These are phyloP conservation scores for Miscanthus lutarioriparius DNA, from an alignment of 176 grass and related monocot species.

Conservation along the genomic window DNA sequence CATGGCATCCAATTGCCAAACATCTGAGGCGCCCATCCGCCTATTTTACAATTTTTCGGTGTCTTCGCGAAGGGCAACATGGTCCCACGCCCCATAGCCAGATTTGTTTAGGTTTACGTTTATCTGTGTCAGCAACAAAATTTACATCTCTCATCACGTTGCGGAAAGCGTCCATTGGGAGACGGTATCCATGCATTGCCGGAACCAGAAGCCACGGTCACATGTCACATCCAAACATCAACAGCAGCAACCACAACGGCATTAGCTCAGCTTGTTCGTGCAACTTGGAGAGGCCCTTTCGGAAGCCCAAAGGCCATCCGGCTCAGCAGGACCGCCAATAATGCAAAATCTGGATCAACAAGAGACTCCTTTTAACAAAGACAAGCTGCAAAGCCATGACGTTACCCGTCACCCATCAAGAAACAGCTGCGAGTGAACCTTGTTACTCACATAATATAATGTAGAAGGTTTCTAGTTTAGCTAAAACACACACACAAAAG, in stretches of 20 bases:
- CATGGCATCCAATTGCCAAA: not conserved
- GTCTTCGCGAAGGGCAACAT: not conserved
- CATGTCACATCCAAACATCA: constrained; percentile 13
- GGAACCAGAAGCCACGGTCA: not conserved
- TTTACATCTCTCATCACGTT: not conserved
- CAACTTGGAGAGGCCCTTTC: not conserved
- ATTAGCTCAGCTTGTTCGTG: not conserved
- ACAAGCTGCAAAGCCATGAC: not conserved
- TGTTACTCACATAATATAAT: not conserved
- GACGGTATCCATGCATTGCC: not conserved
- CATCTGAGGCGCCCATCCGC: not conserved
- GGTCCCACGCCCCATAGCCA: not conserved
- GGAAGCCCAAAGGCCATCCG: constrained; percentile 12
- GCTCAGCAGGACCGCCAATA: not conserved
- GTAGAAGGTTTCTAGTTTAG: not conserved
- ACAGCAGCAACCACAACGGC: not conserved
- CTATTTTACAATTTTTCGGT: not conserved
- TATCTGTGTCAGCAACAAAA: not conserved
- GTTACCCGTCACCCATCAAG: constrained; percentile 12
- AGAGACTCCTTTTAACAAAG: not conserved
- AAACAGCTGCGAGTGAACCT: not conserved
- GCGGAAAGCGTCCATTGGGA: not conserved
- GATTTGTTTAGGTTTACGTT: not conserved
- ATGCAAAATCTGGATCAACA: not conserved
- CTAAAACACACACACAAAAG: not conserved